Conservation (phyloP, 768 basidiomycete species). For the Suillus weaverae region DNA sequence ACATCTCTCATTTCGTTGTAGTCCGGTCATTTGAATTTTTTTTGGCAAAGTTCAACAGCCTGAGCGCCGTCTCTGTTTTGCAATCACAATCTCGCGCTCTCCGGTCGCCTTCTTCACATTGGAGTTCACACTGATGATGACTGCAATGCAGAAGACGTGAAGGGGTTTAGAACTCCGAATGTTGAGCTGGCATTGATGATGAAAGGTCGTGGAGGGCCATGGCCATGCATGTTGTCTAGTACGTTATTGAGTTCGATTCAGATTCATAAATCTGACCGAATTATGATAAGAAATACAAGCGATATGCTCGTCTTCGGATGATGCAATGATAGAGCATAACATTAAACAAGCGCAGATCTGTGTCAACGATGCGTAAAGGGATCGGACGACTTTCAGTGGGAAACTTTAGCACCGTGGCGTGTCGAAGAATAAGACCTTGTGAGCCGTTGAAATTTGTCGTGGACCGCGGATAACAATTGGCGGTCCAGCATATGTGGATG, state of each 20-base stretch:
- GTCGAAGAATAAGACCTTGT: neutral
- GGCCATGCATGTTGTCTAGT: neutral
- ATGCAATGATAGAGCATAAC: neutral
- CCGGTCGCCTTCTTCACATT: neutral
- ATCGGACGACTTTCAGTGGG: neutral
- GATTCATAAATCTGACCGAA: neutral
- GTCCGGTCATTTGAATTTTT: neutral
- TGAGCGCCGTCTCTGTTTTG: neutral
- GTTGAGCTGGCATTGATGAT: neutral
- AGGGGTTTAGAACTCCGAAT: neutral
- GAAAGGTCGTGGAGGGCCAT: too few species aligned
- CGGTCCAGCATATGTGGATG: too few species aligned
- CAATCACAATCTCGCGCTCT: neutral
- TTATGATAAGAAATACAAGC: neutral
- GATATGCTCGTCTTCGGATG: neutral
- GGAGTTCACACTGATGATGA: neutral
- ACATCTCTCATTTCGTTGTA: neutral
- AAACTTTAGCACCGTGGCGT: neutral
- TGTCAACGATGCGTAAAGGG: neutral
- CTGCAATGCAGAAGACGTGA: neutral
- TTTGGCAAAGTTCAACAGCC: neutral
- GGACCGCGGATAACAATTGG: neutral
- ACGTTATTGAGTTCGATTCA: neutral
- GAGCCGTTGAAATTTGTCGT: neutral
- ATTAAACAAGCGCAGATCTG: neutral